Percentiles rank a stretch among this genome's conserved stretches.
phyloP scores from a whole-genome alignment of 805 yeast genomes.

The Yarrowia bubula region DNA sequence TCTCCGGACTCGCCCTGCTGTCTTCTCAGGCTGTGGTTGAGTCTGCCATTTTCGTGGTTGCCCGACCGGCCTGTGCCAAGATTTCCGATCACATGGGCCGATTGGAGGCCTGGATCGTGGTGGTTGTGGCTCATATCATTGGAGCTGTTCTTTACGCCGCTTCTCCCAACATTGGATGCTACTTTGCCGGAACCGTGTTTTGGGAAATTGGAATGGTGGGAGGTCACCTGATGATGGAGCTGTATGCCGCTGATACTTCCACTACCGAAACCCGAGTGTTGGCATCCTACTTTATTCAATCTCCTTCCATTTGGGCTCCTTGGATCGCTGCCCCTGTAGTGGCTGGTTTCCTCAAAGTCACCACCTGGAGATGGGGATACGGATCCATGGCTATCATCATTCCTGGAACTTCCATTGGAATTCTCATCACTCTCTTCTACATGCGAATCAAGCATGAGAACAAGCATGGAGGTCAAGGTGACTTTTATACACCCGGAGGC shows the following conservation, averaged over 20 bases:
- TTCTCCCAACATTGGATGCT: slow-evolving; percentile 17
- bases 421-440: not conserved
- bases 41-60: slow-evolving; percentile 19
- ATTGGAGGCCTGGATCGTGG: slow-evolving; percentile 3
- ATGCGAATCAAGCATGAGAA: slow-evolving; percentile 13
- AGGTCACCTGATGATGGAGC: slow-evolving; percentile 23
- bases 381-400: slow-evolving; percentile 49
- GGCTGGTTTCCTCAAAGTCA: slow-evolving; percentile 37
- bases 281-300: slow-evolving; percentile 18
- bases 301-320: slow-evolving; percentile 17
- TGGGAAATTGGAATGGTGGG: slow-evolving; percentile 24
- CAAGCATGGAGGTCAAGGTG: slow-evolving; percentile 10
- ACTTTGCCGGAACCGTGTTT: slow-evolving; percentile 16
- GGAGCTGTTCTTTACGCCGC: slow-evolving; percentile 21
- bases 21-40: slow-evolving; percentile 23
- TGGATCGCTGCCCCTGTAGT: slow-evolving; percentile 22
- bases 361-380: slow-evolving; percentile 54
- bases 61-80: slow-evolving; percentile 18
- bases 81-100: slow-evolving; percentile 19
- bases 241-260: slow-evolving; percentile 13
- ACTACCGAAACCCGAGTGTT: slow-evolving; percentile 14
- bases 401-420: slow-evolving; percentile 37
- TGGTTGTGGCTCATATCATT: slow-evolving; percentile 6
- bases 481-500: slow-evolving; percentile 10
- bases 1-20: slow-evolving; percentile 13